Evolutionary conservation across 768 basidiomycete genomes (phyloP).

Genomic region (Xerocomellus intermedius): DNA sequence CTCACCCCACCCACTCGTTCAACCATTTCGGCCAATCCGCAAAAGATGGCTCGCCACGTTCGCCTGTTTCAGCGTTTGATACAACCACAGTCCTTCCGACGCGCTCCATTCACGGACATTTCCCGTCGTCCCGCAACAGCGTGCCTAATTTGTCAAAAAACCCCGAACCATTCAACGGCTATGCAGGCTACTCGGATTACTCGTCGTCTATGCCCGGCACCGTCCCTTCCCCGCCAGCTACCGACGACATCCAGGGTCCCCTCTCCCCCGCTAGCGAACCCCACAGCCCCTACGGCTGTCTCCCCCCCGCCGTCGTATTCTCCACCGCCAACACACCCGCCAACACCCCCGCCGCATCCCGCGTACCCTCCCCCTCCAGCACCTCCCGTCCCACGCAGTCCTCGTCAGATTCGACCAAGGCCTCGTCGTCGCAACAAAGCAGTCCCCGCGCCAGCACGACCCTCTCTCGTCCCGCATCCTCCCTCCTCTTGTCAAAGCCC

Average conservation of each 20-base stretch:
- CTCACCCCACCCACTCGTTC: conserved; percentile 33
- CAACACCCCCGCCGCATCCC: conserved; percentile 48
- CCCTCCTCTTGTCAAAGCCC: conserved; percentile 75
- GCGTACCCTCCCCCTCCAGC: conserved; percentile 35
- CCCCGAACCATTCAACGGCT: conserved; percentile 64
- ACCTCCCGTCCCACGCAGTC: conserved; percentile 17
- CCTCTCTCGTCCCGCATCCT: conserved; percentile 50
- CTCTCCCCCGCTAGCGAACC: conserved; percentile 32
- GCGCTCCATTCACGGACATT: conserved; percentile 34
- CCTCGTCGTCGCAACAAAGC: conserved; percentile 27
- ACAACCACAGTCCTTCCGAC: conserved; percentile 54
- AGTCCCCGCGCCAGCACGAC: conserved; percentile 42
- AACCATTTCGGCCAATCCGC: conserved; percentile 32
- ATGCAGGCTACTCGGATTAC: conserved; percentile 68
- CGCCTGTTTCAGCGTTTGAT: conserved; percentile 50
- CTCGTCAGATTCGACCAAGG: conserved; percentile 25
- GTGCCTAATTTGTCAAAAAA: conserved; percentile 30
- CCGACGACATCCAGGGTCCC: conserved; percentile 28
- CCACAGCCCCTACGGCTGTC: conserved; percentile 43
- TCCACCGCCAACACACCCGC: conserved; percentile 45
- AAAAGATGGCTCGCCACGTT: conserved; percentile 26
- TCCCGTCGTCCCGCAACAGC: conserved; percentile 31
- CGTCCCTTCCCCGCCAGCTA: conserved; percentile 33
- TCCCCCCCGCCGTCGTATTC: conserved; percentile 67
- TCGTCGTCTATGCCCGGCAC: conserved; percentile 62